phyloP scores from a whole-genome alignment of 2,329 filamentous ascomycete species.

The Teratosphaeria zuluensis region DNA sequence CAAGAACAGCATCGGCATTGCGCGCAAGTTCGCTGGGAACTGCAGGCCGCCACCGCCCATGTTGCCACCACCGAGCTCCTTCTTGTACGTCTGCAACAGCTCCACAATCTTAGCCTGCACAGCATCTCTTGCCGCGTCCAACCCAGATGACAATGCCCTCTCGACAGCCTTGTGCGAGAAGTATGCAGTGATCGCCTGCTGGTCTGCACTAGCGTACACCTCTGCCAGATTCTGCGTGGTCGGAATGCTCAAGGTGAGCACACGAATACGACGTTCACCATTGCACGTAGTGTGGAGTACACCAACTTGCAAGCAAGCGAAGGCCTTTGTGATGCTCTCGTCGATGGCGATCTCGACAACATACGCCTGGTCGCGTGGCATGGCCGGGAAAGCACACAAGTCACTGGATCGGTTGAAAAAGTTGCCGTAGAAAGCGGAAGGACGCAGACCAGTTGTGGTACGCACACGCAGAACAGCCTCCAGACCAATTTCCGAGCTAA shows the following conservation, averaged over 20 bases:
- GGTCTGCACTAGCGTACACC: conserved; percentile 89
- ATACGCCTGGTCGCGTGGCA: conserved; percentile 93
- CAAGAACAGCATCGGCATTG: conserved; percentile 80
- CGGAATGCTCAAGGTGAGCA: conserved; percentile 84
- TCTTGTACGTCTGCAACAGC: conserved; percentile 88
- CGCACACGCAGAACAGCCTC: conserved; percentile 93
- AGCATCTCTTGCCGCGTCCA: conserved; percentile 84
- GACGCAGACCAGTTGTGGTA: conserved; percentile 85
- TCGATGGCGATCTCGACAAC: conserved; percentile 98
- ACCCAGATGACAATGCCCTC: conserved; percentile 69
- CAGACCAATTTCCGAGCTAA: conserved; percentile 92
- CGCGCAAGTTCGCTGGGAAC: conserved; percentile 85
- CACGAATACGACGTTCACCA: conserved; percentile 87
- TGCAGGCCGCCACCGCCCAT: conserved; percentile 87
- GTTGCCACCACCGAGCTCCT: conserved; percentile 90
- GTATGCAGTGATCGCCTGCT: conserved; percentile 84
- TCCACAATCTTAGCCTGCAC: conserved; percentile 87
- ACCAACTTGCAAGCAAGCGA: conserved; percentile 86
- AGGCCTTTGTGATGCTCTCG: conserved; percentile 81
- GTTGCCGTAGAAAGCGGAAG: conserved; percentile 98
- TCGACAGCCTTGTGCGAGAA: conserved; percentile 98
- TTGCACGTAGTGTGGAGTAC: conserved; percentile 97
- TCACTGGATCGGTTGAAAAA: conserved; percentile 99
- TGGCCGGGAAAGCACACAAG: conserved; percentile 93
- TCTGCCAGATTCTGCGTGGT: conserved; percentile 86